A percentile compares a stretch with the other conserved stretches of the same genome.
Evolutionary conservation across 129 eudicot genomes (phyloP).

Genomic region (Chrysanthemum makinoi): DNA sequence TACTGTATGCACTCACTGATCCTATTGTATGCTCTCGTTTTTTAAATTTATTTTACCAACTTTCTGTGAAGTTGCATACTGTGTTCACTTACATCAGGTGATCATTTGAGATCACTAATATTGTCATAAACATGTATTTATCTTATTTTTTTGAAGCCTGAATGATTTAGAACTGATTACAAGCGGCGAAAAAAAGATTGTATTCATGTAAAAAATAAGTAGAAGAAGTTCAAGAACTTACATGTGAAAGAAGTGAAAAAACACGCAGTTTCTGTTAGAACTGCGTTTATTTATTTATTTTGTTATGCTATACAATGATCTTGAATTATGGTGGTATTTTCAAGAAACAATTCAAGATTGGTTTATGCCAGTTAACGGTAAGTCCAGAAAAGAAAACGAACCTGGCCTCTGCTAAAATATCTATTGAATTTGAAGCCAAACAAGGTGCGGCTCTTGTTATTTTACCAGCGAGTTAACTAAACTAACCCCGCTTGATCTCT

Average conservation of each 20-base stretch:
- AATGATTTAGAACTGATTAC: too few relatives aligned
- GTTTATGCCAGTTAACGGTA: conserved; percentile 1
- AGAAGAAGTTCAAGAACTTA: too few relatives aligned
- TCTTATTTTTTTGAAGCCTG: too few relatives aligned
- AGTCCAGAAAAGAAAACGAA: conserved; percentile 2
- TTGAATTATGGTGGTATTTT: background rate
- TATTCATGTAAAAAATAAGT: too few relatives aligned
- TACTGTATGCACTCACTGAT: too few relatives aligned
- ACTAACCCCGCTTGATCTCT: background rate
- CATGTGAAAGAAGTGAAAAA: background rate
- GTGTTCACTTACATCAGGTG: too few relatives aligned
- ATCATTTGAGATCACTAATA: too few relatives aligned
- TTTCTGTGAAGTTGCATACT: too few relatives aligned
- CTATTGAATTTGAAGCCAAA: background rate
- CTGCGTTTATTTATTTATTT: background rate
- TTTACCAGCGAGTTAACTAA: background rate
- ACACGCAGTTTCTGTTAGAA: background rate
- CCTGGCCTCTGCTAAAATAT: background rate
- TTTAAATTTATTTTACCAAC: too few relatives aligned
- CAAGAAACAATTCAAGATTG: conserved; percentile 1
- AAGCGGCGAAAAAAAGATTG: too few relatives aligned
- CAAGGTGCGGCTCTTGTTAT: conserved; percentile 7
- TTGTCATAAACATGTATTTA: too few relatives aligned
- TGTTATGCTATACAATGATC: background rate
- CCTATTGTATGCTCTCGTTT: too few relatives aligned